Evolutionary conservation across 73 alveolate species (phyloP), one percentile per base, ranked within the genome.

Genomic region (Blepharisma stoltei): DNA sequence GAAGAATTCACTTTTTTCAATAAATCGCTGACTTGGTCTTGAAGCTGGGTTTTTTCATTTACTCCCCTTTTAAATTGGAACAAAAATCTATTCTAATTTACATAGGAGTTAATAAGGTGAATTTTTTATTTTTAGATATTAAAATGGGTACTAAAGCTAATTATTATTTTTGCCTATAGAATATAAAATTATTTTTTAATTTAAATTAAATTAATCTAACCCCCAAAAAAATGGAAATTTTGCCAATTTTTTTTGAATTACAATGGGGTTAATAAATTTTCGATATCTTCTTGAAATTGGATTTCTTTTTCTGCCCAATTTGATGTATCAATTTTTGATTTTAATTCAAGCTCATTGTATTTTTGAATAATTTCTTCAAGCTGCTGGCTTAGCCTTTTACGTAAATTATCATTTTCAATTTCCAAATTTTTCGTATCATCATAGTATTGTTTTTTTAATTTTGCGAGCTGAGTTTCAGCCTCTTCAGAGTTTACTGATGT

Each of bases 401-500:
- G 11, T 3, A 14, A 43, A 11, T 7, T n/a, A 11, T 69, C 79
- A 23, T 37, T 9, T 69, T 69, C 54, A 9, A 44, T 7, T 43
- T 69, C 55, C 4, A 69, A 4, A 44, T n/a, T 37, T 25, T 69
- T 44, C 1, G 27, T 69, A 1, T 69, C 54, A 69, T 69, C 65
- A 71, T 43, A n/a, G 27, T 69, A 69, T 25, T 69, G 65, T 18
- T 18, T 7, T 53, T 44, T 69, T 9, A 69, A 11, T 69, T 69
- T 44, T 25, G 20, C 25, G 3, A 69, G 20, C 79, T 69, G 65
- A 69, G 67, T 44, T 43, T 38, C 55, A 69, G 45, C 21, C 1
- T 44, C 70, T 49, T 84, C 89, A 23, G 88, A 89, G 46, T 78
- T 55, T 68, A 83, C 70, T 55, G 77, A 81, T 0, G 81, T 54